Evolutionary conservation across 2,329 filamentous ascomycete genomes (phyloP).

Genomic region (Aspergillus awamori): DNA sequence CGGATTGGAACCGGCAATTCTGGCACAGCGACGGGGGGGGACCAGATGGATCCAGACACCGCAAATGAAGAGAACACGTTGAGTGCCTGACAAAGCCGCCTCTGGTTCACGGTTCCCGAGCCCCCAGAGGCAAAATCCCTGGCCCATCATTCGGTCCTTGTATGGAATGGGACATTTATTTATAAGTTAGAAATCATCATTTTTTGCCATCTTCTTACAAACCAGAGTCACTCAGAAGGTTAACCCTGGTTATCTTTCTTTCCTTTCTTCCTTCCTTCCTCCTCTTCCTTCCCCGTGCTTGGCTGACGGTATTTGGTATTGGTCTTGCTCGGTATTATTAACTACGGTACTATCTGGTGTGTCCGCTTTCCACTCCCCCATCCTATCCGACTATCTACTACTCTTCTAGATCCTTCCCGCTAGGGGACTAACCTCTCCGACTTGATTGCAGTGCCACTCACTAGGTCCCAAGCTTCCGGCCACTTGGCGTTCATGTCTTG

Average conservation of each 20-base stretch:
- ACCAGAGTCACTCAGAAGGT: background rate
- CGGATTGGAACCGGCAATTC: slow-evolving; percentile 18
- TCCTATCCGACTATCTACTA: background rate
- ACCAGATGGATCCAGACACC: slow-evolving; percentile 14
- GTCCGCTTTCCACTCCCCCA: background rate
- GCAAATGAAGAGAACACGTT: slow-evolving; percentile 31
- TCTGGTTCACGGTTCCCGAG: slow-evolving; percentile 7
- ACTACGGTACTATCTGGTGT: background rate
- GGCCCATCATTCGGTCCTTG: background rate
- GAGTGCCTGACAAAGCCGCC: slow-evolving; percentile 13
- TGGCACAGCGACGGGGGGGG: slow-evolving; percentile 9
- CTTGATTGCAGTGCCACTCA: slow-evolving; percentile 14
- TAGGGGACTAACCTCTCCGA: slow-evolving; percentile 10
- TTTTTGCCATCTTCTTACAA: background rate
- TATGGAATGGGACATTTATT: background rate
- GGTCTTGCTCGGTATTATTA: background rate
- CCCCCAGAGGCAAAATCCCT: slow-evolving; percentile 8
- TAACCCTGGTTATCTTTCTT: too few relatives aligned
- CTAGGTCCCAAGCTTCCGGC: slow-evolving; percentile 22
- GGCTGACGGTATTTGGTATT: background rate
- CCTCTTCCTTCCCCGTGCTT: background rate
- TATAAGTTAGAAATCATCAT: background rate
- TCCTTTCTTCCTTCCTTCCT: background rate
- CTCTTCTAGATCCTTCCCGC: slow-evolving; percentile 28
- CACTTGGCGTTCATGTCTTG: slow-evolving; percentile 33